Evolutionary conservation across 495 filamentous ascomycete genomes (phyloP).

Genomic region (Stereocaulon alpinum): DNA sequence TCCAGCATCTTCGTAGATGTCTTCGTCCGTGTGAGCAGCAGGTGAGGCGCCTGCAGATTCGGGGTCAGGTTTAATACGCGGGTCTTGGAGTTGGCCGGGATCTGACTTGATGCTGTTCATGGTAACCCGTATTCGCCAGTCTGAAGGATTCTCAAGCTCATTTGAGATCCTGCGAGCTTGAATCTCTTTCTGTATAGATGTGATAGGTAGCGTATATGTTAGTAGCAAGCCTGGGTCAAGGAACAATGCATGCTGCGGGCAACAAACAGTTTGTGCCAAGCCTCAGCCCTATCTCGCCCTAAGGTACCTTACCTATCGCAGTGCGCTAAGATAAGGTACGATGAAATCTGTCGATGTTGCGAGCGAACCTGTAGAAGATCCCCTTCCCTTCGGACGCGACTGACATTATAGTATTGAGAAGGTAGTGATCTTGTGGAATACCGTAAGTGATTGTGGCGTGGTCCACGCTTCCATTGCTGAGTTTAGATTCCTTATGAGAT

Average conservation of each 20-base stretch:
- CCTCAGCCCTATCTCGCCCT: neutral
- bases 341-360: too few relatives aligned
- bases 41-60: constrained; percentile 49
- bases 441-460: too few relatives aligned
- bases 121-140: neutral
- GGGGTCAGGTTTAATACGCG: constrained; percentile 55
- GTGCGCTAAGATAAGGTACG: neutral
- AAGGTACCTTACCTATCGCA: neutral
- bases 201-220: neutral
- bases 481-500: too few relatives aligned
- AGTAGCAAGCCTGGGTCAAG: too few relatives aligned
- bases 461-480: too few relatives aligned
- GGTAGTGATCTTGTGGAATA: too few relatives aligned
- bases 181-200: neutral
- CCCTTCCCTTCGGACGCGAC: too few relatives aligned
- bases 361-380: too few relatives aligned
- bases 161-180: neutral
- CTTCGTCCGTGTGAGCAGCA: constrained; percentile 55
- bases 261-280: neutral
- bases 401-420: too few relatives aligned
- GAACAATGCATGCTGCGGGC: neutral
- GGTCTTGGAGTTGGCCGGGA: constrained; percentile 7
- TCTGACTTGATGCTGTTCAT: constrained; percentile 22
- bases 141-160: neutral
- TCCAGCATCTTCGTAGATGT: constrained; percentile 78